Evolutionary conservation across 306 rosid species (phyloP).

Genomic region (Prinsepia uniflora): DNA sequence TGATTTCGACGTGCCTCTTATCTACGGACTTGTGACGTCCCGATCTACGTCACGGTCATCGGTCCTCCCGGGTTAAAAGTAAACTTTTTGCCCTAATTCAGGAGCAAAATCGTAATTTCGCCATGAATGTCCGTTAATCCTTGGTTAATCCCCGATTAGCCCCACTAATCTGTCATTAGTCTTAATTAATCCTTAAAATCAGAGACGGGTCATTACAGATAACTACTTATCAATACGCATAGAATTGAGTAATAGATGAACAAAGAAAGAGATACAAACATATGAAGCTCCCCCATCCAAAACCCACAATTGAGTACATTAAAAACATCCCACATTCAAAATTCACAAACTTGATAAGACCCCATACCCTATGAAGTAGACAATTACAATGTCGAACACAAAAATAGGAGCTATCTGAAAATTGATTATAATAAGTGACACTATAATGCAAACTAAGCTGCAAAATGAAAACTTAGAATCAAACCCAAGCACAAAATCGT

Average conservation of each 20-base stretch:
- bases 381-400: background rate
- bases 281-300: background rate
- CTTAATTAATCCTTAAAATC: no score
- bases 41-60: no score
- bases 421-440: slow-evolving; percentile 3
- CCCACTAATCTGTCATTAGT: no score
- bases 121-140: no score
- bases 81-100: no score
- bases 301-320: slow-evolving; percentile 3
- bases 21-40: no score
- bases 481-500: background rate
- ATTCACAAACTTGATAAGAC: background rate
- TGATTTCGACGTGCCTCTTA: no score
- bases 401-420: background rate
- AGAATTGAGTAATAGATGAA: background rate
- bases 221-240: background rate
- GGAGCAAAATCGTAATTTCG: no score
- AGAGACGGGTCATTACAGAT: no score
- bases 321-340: background rate
- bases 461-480: slow-evolving; percentile 1
- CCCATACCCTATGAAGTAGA: background rate
- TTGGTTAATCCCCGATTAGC: no score
- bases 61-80: no score
- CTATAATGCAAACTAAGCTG: background rate
- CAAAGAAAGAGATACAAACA: background rate